A percentile compares a stretch with the other conserved stretches of the same genome.
Evolutionary conservation across 1,139 yeast species (phyloP).

Genomic region (Yamadazyma taylorii): DNA sequence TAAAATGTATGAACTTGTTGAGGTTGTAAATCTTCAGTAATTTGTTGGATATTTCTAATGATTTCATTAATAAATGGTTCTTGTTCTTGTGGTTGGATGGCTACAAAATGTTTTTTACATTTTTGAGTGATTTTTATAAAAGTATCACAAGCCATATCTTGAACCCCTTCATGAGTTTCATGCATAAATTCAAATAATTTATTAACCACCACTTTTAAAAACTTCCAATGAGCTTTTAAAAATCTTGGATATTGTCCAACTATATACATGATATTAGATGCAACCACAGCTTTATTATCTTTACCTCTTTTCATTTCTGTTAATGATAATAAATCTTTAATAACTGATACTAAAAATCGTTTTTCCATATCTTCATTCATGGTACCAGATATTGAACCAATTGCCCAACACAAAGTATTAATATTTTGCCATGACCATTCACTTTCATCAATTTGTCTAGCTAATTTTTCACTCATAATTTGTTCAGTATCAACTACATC

Average conservation of each 20-base stretch:
- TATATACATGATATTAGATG: conserved; percentile 97
- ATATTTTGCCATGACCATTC: conserved; percentile 99
- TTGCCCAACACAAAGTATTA: conserved; percentile 98
- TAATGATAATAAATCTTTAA: conserved; percentile 83
- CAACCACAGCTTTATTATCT: conserved; percentile 98
- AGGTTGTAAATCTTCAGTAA: conserved; percentile 91
- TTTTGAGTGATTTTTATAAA: conserved; percentile 92
- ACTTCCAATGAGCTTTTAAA: conserved; percentile 97
- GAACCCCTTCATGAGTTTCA: conserved; percentile 99
- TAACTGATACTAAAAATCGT: conserved; percentile 86
- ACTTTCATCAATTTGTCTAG: conserved; percentile 89
- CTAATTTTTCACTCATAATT: conserved; percentile 88
- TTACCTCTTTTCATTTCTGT: conserved; percentile 97
- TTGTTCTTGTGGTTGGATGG: conserved; percentile 79
- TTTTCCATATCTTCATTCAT: conserved; percentile 99
- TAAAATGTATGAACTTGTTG: conserved; percentile 98
- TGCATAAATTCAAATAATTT: conserved; percentile 98
- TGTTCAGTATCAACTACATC: conserved; percentile 92
- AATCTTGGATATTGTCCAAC: conserved; percentile 99
- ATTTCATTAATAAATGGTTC: conserved; percentile 94
- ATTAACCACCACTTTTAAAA: conserved; percentile 90
- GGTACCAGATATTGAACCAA: conserved; percentile 97
- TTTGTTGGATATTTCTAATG: conserved; percentile 74
- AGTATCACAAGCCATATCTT: conserved; percentile 99
- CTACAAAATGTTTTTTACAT: conserved; percentile 94